Evolutionary conservation across 306 rosid genomes (phyloP).

Genomic region (Urtica urens): DNA sequence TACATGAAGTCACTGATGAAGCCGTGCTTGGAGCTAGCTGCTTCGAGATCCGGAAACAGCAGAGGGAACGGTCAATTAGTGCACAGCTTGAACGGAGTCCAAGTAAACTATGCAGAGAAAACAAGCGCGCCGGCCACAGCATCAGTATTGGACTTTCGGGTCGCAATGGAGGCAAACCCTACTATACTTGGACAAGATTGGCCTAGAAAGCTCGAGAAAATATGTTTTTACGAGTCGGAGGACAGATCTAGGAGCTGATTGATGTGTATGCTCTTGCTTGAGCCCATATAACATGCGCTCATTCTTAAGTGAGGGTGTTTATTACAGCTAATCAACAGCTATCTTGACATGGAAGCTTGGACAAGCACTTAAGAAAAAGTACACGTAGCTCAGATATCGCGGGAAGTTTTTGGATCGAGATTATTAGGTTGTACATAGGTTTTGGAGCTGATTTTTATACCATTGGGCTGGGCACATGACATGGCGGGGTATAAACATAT

Average conservation of each 20-base stretch:
- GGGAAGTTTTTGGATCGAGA: conserved; percentile 26
- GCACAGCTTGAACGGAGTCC: conserved; percentile 21
- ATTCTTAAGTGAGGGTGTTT: conserved; percentile 9
- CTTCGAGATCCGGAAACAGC: conserved; percentile 27
- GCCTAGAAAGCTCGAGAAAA: conserved; percentile 42
- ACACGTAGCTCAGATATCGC: conserved; percentile 18
- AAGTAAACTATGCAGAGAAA: conserved; percentile 25
- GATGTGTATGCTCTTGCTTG: conserved; percentile 14
- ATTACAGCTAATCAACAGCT: conserved; percentile 19
- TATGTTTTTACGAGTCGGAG: conserved; percentile 27
- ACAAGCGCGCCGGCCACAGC: conserved; percentile 22
- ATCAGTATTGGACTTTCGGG: conserved; percentile 40
- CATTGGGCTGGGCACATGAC: conserved; percentile 17
- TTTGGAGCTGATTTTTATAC: conserved; percentile 18
- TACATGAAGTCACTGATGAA: conserved; percentile 60
- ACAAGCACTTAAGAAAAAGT: conserved; percentile 16
- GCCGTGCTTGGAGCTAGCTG: conserved; percentile 45
- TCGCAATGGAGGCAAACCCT: conserved; percentile 53
- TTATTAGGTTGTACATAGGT: conserved; percentile 33
- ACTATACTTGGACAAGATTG: conserved; percentile 50
- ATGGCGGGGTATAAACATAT: conserved; percentile 20
- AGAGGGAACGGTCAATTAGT: conserved; percentile 6
- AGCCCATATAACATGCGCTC: conserved; percentile 12
- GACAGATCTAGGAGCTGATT: conserved; percentile 19
- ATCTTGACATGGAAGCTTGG: conserved; percentile 17